Percentiles rank a stretch among this genome's conserved stretches.
Evolutionary conservation across 495 filamentous ascomycete species (phyloP).

Genomic region (Neurospora africana): DNA sequence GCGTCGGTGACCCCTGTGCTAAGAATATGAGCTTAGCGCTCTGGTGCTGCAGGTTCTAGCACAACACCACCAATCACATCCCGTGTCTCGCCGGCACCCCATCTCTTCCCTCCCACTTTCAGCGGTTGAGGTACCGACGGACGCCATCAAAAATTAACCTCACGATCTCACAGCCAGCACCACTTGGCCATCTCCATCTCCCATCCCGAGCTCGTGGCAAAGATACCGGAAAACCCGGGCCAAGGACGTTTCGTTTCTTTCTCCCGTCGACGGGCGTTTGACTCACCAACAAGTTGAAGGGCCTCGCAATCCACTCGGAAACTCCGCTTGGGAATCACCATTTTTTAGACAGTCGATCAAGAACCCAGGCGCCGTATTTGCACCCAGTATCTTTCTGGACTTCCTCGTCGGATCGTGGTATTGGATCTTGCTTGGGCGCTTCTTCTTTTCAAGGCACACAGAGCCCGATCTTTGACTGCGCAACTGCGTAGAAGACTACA

Average conservation of each 20-base stretch:
- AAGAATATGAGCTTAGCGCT: constrained; percentile 29
- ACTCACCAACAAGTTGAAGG: neutral
- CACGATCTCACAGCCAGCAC: neutral
- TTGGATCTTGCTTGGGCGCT: neutral
- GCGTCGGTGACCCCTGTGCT: constrained; percentile 9
- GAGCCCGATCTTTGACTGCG: neutral
- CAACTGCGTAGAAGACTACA: neutral
- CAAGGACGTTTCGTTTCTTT: neutral
- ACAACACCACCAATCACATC: constrained; percentile 18
- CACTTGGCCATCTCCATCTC: neutral
- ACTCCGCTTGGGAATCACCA: neutral
- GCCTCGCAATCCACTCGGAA: neutral
- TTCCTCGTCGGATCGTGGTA: neutral
- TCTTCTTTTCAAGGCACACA: neutral
- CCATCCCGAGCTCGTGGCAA: neutral
- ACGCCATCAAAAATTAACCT: constrained; percentile 18
- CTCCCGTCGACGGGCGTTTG: neutral
- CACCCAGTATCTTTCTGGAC: neutral
- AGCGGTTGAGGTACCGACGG: constrained; percentile 19
- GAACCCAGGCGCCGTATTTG: neutral
- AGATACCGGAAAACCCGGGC: neutral
- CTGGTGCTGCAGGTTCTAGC: constrained; percentile 19
- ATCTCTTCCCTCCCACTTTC: neutral
- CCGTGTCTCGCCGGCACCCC: neutral
- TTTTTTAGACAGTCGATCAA: neutral